A percentile compares a stretch with the other conserved stretches of the same genome.
phyloP scores from a whole-genome alignment of 2,329 filamentous ascomycete species.

The Didymella sp. region DNA sequence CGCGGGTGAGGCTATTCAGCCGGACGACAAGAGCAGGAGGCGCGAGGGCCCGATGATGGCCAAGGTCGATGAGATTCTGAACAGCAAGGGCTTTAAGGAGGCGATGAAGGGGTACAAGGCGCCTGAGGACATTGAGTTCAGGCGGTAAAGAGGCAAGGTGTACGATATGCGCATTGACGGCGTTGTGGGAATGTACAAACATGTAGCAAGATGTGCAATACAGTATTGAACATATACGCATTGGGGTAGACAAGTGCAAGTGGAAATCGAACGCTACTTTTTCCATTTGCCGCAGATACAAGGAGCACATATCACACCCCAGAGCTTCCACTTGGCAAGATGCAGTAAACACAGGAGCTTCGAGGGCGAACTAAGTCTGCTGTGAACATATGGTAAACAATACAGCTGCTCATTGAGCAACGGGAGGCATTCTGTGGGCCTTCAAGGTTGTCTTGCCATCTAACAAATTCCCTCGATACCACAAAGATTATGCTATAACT shows the following conservation, averaged over 20 bases:
- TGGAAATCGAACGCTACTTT: background rate
- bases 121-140: constrained; percentile 29
- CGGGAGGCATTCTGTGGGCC: too few relatives aligned
- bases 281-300: too few relatives aligned
- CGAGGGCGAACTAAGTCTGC: too few relatives aligned
- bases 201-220: constrained; percentile 9
- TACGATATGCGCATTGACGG: constrained; percentile 13
- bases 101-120: constrained; percentile 39
- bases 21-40: constrained; percentile 38
- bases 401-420: too few relatives aligned
- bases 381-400: too few relatives aligned
- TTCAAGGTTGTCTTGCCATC: too few relatives aligned
- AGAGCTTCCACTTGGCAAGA: too few relatives aligned
- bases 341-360: too few relatives aligned
- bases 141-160: constrained; percentile 23
- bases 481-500: too few relatives aligned
- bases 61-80: constrained; percentile 47
- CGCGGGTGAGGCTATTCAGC: constrained; percentile 37
- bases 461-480: too few relatives aligned
- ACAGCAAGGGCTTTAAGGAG: constrained; percentile 40
- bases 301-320: too few relatives aligned
- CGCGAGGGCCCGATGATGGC: constrained; percentile 42
- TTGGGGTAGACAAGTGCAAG: too few relatives aligned
- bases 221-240: constrained; percentile 2
- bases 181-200: constrained; percentile 13